phyloP scores from a whole-genome alignment of 176 grass and related monocot genomes.

The Saccharum officinarum region DNA sequence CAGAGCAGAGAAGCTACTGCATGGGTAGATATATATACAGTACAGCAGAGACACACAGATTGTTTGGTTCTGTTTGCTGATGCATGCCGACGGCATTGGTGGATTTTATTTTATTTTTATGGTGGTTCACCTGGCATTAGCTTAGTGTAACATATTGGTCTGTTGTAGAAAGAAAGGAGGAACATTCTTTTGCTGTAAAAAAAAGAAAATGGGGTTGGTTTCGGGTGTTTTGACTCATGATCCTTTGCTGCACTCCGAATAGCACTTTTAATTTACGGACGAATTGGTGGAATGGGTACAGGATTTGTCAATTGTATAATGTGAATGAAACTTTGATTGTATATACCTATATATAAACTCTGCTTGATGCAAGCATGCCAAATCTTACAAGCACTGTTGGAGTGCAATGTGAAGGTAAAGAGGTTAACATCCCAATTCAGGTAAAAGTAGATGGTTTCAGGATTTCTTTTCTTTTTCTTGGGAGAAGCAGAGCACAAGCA shows the following conservation, averaged over 20 bases:
- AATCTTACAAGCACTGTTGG: no score
- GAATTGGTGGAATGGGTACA: neutral
- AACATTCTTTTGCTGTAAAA: constrained; percentile 26
- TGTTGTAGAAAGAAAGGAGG: neutral
- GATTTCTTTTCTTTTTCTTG: neutral
- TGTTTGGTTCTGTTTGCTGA: neutral
- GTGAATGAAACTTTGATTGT: no score
- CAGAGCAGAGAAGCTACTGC: neutral
- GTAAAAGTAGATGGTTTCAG: no score
- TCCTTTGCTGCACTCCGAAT: neutral
- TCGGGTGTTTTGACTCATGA: neutral
- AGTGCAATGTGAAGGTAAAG: no score
- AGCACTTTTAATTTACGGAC: neutral
- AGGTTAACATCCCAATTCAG: no score
- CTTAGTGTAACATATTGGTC: constrained; percentile 1
- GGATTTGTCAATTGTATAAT: no score
- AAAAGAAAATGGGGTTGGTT: neutral
- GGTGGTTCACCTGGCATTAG: neutral
- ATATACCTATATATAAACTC: no score
- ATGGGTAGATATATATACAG: neutral
- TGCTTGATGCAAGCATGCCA: no score
- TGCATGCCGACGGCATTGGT: neutral
- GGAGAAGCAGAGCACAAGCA: neutral
- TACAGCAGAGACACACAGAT: neutral
- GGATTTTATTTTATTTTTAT: neutral